Percentiles rank a stretch among this genome's conserved stretches.
phyloP scores from a whole-genome alignment of 2,329 filamentous ascomycete species.

The Zymoseptoria ardabiliae region DNA sequence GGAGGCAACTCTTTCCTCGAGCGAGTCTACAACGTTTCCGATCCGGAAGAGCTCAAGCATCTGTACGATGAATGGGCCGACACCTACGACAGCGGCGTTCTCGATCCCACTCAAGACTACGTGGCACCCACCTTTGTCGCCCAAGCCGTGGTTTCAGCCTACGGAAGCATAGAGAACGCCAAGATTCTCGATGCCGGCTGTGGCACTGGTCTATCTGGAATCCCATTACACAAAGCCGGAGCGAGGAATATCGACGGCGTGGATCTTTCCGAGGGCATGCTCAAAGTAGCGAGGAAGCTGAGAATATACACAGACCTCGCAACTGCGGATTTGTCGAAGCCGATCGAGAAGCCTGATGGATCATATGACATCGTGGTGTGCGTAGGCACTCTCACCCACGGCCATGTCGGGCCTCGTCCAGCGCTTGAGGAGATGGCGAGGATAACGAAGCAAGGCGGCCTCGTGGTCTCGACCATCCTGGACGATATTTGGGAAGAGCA shows the following conservation, averaged over 20 bases:
- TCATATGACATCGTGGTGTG: conserved; percentile 46
- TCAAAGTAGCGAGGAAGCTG: conserved; percentile 41
- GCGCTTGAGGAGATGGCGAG: conserved; percentile 46
- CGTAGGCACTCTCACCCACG: conserved; percentile 48
- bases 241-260: conserved; percentile 44
- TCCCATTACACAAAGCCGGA: conserved; percentile 38
- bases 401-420: conserved; percentile 45
- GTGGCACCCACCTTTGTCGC: conserved; percentile 36
- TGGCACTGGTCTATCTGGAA: conserved; percentile 48
- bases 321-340: conserved; percentile 41
- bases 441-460: conserved; percentile 40
- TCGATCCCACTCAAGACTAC: conserved; percentile 31
- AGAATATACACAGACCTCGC: conserved; percentile 43
- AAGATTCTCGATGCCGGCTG: conserved; percentile 50
- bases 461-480: conserved; percentile 47
- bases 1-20: conserved; percentile 23
- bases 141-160: conserved; percentile 23
- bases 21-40: conserved; percentile 32
- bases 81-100: conserved; percentile 37
- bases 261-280: conserved; percentile 48
- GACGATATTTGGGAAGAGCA: conserved; percentile 44
- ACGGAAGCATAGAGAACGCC: conserved; percentile 14
- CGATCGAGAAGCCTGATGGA: conserved; percentile 33
- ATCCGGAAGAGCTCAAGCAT: conserved; percentile 31
- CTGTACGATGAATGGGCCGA: conserved; percentile 42